A percentile compares a stretch with the other conserved stretches of the same genome.
Conservation (phyloP, 257 asterid species). For the Cinchona pubescens region DNA sequence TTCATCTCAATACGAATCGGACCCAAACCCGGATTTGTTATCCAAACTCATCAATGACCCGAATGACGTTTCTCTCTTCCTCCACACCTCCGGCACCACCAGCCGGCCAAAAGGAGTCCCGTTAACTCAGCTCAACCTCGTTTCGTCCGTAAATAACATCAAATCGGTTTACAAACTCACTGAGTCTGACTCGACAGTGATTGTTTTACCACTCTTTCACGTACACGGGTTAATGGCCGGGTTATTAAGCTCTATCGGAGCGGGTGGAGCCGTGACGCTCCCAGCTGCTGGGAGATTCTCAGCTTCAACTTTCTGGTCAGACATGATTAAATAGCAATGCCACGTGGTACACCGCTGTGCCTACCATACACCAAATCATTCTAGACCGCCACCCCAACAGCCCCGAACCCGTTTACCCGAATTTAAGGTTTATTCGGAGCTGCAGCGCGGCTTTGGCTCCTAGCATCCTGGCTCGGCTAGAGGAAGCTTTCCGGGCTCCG, state of each 20-base stretch:
- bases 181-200: conserved; percentile 79
- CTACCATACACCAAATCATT: conserved; percentile 90
- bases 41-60: conserved; percentile 60
- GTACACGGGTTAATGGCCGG: conserved; percentile 93
- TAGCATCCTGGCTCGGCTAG: conserved; percentile 64
- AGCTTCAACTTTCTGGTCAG: conserved; percentile 91
- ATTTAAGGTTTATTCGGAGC: conserved; percentile 90
- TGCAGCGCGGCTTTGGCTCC: conserved; percentile 99
- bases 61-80: conserved; percentile 75
- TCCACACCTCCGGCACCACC: conserved; percentile 99
- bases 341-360: conserved; percentile 98
- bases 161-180: conserved; percentile 65
- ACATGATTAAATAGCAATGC: conserved; percentile 70
- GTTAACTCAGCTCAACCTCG: conserved; percentile 69
- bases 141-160: conserved; percentile 70
- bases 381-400: conserved; percentile 67
- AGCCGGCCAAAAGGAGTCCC: conserved; percentile 99
- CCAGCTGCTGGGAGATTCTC: conserved; percentile 95
- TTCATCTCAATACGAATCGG: conserved; percentile 29
- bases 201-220: conserved; percentile 86
- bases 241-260: conserved; percentile 71
- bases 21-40: conserved; percentile 30
- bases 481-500: conserved; percentile 81
- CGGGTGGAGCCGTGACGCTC: conserved; percentile 85
- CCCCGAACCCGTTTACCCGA: conserved; percentile 71